phyloP scores from a whole-genome alignment of 139 green algal species.

The Auxenochlorella pyrenoidosa region DNA sequence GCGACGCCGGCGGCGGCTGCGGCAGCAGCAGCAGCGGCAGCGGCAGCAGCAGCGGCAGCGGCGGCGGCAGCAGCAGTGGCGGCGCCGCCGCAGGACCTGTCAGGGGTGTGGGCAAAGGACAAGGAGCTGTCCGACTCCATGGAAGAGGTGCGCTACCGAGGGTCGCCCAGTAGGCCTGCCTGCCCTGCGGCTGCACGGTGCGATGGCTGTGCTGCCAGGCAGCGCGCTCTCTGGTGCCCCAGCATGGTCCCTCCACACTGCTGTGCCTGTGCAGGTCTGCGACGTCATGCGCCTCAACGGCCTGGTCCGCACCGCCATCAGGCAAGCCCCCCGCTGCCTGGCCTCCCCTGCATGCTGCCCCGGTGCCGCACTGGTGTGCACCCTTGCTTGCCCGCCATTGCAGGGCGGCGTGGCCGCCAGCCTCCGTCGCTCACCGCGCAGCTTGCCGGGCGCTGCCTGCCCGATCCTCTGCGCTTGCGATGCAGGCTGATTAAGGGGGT shows the following conservation, averaged over 20 bases:
- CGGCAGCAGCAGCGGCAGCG: not conserved
- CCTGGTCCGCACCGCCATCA: conserved; percentile 40
- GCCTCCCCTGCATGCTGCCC: too few relatives aligned
- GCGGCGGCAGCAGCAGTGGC: not conserved
- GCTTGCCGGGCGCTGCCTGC: too few relatives aligned
- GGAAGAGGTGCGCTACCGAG: conserved; percentile 32
- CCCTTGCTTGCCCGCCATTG: too few relatives aligned
- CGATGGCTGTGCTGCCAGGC: too few relatives aligned
- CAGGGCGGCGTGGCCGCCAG: too few relatives aligned
- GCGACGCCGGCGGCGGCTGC: not conserved
- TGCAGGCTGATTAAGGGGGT: conserved; percentile 37
- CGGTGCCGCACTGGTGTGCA: too few relatives aligned
- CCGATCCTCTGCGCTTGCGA: too few relatives aligned
- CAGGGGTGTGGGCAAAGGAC: conserved; percentile 40
- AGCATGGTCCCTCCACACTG: too few relatives aligned
- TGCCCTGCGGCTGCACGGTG: too few relatives aligned
- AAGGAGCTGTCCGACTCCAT: conserved; percentile 24
- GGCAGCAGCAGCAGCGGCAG: conserved; percentile 1
- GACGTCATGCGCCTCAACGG: conserved; percentile 28
- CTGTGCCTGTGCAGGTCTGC: not conserved
- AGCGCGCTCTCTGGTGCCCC: too few relatives aligned
- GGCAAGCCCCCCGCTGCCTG: not conserved
- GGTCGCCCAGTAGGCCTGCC: too few relatives aligned
- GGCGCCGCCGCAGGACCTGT: conserved; percentile 3
- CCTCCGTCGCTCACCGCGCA: too few relatives aligned